Percentiles rank a stretch among this genome's conserved stretches.
Evolutionary conservation across 2,329 filamentous ascomycete genomes (phyloP).

Genomic region (Tolypocladium endophyticum): DNA sequence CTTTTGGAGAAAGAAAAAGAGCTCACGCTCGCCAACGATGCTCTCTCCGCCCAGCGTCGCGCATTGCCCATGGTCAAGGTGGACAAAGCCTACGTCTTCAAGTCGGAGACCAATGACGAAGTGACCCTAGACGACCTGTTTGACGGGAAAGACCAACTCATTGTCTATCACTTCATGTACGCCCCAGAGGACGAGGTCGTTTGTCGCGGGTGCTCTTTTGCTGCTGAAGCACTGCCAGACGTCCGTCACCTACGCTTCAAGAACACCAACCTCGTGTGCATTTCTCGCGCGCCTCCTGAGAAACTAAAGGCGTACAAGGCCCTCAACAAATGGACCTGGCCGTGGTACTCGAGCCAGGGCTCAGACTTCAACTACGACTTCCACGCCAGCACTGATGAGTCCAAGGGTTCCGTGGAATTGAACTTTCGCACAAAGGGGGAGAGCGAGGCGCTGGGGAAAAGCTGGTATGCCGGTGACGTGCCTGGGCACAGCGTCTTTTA

Average conservation of each 20-base stretch:
- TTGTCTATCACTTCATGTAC: slow-evolving; percentile 38
- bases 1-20: slow-evolving; percentile 25
- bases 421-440: slow-evolving; percentile 16
- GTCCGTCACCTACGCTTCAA: slow-evolving; percentile 24
- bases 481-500: slow-evolving; percentile 26
- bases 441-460: slow-evolving; percentile 14
- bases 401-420: slow-evolving; percentile 12
- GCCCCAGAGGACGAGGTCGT: slow-evolving; percentile 19
- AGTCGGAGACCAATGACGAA: slow-evolving; percentile 13
- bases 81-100: slow-evolving; percentile 24
- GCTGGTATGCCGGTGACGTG: slow-evolving; percentile 18
- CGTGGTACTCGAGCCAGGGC: slow-evolving; percentile 25
- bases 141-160: slow-evolving; percentile 21
- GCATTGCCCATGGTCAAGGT: slow-evolving; percentile 29
- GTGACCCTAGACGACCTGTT: slow-evolving; percentile 20
- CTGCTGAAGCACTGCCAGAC: slow-evolving; percentile 26
- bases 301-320: slow-evolving; percentile 25
- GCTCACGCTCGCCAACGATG: slow-evolving; percentile 15
- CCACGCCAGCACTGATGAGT: slow-evolving; percentile 21
- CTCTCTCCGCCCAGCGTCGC: slow-evolving; percentile 18
- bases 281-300: slow-evolving; percentile 26
- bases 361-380: slow-evolving; percentile 30
- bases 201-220: slow-evolving; percentile 27
- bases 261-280: slow-evolving; percentile 25
- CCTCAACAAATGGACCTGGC: slow-evolving; percentile 28